Conservation (phyloP, 2,329 filamentous ascomycete species). For the Nemania sp. region DNA sequence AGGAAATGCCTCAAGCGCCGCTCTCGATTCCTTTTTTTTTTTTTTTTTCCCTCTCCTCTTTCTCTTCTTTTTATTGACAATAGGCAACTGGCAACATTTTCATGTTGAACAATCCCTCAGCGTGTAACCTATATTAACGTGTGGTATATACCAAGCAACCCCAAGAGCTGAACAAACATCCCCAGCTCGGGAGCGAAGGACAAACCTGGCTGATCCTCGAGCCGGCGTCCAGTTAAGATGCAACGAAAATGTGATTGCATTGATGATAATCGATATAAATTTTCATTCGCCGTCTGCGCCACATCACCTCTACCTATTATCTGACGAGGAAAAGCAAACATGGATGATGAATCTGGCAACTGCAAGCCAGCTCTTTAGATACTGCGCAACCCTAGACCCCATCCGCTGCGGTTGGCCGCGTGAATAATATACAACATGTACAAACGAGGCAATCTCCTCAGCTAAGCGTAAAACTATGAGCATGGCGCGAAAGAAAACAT, state of each 20-base stretch:
- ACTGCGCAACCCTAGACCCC: too few relatives aligned
- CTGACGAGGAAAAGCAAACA: slow-evolving; percentile 10
- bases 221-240: neutral
- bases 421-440: slow-evolving; percentile 29
- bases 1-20: too few relatives aligned
- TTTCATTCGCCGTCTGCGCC: slow-evolving; percentile 7
- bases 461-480: slow-evolving; percentile 11
- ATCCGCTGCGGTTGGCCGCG: slow-evolving; percentile 12
- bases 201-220: neutral
- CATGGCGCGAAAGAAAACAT: slow-evolving; percentile 14
- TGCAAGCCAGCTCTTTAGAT: slow-evolving; percentile 6
- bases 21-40: too few relatives aligned
- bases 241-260: slow-evolving; percentile 1
- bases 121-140: slow-evolving; percentile 17
- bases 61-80: too few relatives aligned
- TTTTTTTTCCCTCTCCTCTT: too few relatives aligned
- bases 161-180: slow-evolving; percentile 10
- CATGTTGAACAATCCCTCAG: too few relatives aligned
- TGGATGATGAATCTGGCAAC: neutral
- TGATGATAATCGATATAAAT: slow-evolving; percentile 13
- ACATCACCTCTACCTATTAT: neutral
- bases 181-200: slow-evolving; percentile 2
- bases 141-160: neutral
- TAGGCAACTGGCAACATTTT: too few relatives aligned
- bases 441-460: slow-evolving; percentile 21